phyloP scores from a whole-genome alignment of 768 basidiomycete genomes.

The Hericium rajendrae region DNA sequence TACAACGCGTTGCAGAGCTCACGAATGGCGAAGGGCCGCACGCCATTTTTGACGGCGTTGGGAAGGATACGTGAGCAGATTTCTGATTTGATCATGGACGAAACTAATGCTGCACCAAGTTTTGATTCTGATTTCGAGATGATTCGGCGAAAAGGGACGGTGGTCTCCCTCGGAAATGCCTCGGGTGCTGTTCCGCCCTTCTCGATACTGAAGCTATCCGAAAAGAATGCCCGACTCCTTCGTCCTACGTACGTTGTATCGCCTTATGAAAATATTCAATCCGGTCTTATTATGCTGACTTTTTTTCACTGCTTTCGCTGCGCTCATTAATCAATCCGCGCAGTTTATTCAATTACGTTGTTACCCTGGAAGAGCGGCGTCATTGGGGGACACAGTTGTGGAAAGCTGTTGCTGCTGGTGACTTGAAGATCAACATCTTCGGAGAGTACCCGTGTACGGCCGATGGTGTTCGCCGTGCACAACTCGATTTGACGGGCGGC shows the following conservation, averaged over 20 bases:
- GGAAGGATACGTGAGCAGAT: conserved; percentile 74
- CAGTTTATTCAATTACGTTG: conserved; percentile 65
- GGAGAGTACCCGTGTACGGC: conserved; percentile 78
- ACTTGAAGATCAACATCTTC: conserved; percentile 56
- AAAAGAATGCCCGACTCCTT: conserved; percentile 74
- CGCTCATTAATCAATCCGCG: background rate
- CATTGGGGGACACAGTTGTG: conserved; percentile 62
- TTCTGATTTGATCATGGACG: background rate
- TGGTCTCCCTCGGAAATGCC: conserved; percentile 88
- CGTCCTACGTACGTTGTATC: conserved; percentile 56
- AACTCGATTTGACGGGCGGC: conserved; percentile 59
- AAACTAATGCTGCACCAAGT: conserved; percentile 30
- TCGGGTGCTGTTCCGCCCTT: conserved; percentile 79
- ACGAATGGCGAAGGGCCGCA: conserved; percentile 77
- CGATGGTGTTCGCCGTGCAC: conserved; percentile 66
- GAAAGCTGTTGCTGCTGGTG: conserved; percentile 44
- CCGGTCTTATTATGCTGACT: background rate
- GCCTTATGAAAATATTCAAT: background rate
- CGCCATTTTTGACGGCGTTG: conserved; percentile 92
- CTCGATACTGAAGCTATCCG: conserved; percentile 56
- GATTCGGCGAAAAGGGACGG: conserved; percentile 77
- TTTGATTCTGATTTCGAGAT: conserved; percentile 78
- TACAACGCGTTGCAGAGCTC: conserved; percentile 60
- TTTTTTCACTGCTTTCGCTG: background rate
- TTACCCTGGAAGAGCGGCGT: conserved; percentile 62